phyloP scores from a whole-genome alignment of 257 asterid genomes.

The Capsicum baccatum region DNA sequence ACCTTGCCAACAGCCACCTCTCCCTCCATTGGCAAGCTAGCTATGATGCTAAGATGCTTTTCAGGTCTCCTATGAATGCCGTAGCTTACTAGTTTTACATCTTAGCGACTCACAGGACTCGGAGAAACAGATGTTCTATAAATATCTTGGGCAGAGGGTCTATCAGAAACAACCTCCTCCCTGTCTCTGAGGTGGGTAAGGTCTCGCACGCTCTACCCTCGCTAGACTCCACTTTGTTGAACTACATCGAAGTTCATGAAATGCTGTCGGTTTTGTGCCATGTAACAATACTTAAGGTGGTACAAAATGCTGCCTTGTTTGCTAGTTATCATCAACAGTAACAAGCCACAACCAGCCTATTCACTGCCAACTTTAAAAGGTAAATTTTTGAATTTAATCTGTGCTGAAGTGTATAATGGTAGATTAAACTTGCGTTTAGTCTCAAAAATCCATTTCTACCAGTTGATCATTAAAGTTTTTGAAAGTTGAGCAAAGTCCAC shows the following conservation, averaged over 20 bases:
- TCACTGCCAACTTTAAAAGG: constrained; percentile 69
- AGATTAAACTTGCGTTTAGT: neutral
- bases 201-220: no score
- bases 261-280: constrained; percentile 40
- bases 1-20: neutral
- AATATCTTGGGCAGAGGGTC: neutral
- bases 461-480: neutral
- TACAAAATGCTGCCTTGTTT: constrained; percentile 57
- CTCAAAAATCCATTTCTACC: neutral
- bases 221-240: no score
- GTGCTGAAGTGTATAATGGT: neutral
- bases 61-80: neutral
- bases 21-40: neutral
- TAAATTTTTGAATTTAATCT: constrained; percentile 32
- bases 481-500: neutral
- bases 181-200: no score
- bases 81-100: constrained; percentile 10
- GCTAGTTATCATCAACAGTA: constrained; percentile 43
- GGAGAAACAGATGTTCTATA: neutral
- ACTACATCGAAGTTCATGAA: neutral
- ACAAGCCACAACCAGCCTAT: constrained; percentile 35
- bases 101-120: neutral
- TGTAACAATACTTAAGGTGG: constrained; percentile 34
- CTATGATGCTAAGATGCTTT: neutral
- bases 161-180: no score